These are phyloP conservation scores for Evansstolkia leycettana DNA, from an alignment of 495 filamentous ascomycete species.

Conservation along the genomic window DNA sequence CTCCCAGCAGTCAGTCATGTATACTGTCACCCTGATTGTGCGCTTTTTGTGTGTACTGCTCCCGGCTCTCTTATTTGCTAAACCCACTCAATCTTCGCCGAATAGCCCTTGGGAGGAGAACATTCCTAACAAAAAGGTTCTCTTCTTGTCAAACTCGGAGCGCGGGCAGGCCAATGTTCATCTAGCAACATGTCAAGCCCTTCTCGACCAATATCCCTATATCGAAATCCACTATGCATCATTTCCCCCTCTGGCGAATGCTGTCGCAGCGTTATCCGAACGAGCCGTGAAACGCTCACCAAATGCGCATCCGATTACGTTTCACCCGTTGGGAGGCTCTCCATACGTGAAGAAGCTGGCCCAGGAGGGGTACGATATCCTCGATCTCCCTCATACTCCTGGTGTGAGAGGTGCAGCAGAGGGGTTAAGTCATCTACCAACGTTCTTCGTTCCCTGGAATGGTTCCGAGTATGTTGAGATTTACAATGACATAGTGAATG, in stretches of 20 bases:
- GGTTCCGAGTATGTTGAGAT: slow-evolving; percentile 25
- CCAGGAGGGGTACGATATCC: not conserved
- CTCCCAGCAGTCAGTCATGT: too few relatives aligned
- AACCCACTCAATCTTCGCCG: too few relatives aligned
- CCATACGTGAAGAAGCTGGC: slow-evolving; percentile 15
- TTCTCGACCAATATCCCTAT: slow-evolving; percentile 20
- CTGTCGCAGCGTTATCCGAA: not conserved
- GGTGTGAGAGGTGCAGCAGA: slow-evolving; percentile 13
- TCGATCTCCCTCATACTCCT: slow-evolving; percentile 6
- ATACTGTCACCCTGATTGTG: too few relatives aligned
- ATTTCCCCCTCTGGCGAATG: slow-evolving; percentile 16
- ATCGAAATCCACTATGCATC: slow-evolving; percentile 32
- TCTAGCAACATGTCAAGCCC: slow-evolving; percentile 29
- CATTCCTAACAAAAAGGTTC: too few relatives aligned
- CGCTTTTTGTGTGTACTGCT: too few relatives aligned
- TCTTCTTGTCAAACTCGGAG: slow-evolving; percentile 34
- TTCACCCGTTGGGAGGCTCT: slow-evolving; percentile 20
- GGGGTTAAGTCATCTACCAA: slow-evolving; percentile 8
- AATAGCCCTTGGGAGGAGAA: too few relatives aligned
- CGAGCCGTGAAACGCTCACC: too few relatives aligned
- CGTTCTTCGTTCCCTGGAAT: slow-evolving; percentile 17
- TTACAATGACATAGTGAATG: slow-evolving; percentile 16
- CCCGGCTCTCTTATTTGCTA: too few relatives aligned
- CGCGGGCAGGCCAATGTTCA: slow-evolving; percentile 30
- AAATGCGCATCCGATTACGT: too few relatives aligned